Percentiles rank a stretch among this genome's conserved stretches.
These are phyloP conservation scores for Alternaria viburni DNA, from an alignment of 2,329 filamentous ascomycete genomes.

Conservation along the genomic window DNA sequence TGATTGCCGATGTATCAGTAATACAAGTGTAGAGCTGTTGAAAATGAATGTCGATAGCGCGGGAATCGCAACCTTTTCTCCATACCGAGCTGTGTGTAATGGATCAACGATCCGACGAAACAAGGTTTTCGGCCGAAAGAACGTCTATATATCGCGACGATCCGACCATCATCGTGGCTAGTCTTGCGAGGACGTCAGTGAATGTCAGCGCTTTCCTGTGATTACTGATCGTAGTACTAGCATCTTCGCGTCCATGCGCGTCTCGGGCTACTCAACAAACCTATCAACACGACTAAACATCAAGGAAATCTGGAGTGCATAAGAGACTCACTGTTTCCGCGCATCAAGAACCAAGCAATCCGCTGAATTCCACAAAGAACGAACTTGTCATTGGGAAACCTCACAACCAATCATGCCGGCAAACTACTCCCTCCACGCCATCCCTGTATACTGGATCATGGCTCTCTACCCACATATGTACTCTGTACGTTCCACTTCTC, in stretches of 20 bases:
- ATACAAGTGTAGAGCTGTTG: not conserved
- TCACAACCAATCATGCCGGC: not conserved
- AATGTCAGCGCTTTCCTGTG: not conserved
- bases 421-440: not conserved
- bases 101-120: not conserved
- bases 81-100: not conserved
- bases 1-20: not conserved
- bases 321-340: not conserved
- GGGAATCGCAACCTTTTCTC: not conserved
- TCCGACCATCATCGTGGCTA: not conserved
- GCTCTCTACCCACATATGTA: not conserved
- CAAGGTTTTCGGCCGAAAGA: not conserved
- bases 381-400: too few species aligned
- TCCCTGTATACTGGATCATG: not conserved
- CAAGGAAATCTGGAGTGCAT: not conserved
- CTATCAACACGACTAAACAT: not conserved
- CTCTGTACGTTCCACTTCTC: not conserved
- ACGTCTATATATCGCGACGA: not conserved
- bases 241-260: not conserved
- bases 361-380: too few species aligned
- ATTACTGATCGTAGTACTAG: not conserved
- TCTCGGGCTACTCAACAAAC: not conserved
- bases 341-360: not conserved
- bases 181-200: not conserved
- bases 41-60: fast-evolving